Evolutionary conservation across 75 land plant genomes (phyloP).

Genomic region (Picea glauca): DNA sequence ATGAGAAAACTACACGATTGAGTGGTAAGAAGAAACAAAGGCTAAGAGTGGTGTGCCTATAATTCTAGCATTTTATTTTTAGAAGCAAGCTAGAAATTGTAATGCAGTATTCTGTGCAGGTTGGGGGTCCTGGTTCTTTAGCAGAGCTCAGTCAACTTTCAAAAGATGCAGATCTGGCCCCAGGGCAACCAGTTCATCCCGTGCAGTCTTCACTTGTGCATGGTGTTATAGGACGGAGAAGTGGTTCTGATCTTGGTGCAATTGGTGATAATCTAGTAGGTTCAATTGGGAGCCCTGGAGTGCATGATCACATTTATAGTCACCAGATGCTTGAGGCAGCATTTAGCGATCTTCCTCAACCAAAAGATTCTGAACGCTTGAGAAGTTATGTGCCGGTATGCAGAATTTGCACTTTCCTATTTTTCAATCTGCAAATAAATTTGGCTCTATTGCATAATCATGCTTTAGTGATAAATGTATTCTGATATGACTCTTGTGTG

Average conservation of each 20-base stretch:
- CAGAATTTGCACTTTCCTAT: not conserved
- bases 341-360: slow-evolving; percentile 70
- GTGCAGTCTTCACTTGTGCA: slow-evolving; percentile 44
- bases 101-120: slow-evolving; percentile 32
- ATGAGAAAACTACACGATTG: not conserved
- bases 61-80: not conserved
- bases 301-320: slow-evolving; percentile 73
- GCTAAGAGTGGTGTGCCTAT: not conserved
- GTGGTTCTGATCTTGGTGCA: slow-evolving; percentile 74
- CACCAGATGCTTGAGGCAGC: slow-evolving; percentile 88
- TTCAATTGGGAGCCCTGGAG: slow-evolving; percentile 37
- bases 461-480: not conserved
- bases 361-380: slow-evolving; percentile 88
- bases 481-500: not conserved
- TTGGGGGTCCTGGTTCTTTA: slow-evolving; percentile 56
- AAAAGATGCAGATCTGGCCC: slow-evolving; percentile 75
- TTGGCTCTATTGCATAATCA: too few relatives aligned
- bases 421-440: not conserved
- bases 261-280: slow-evolving; percentile 80
- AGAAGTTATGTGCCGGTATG: slow-evolving; percentile 83
- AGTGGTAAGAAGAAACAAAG: not conserved
- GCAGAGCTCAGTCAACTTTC: slow-evolving; percentile 55
- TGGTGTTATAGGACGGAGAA: slow-evolving; percentile 97
- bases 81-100: not conserved
- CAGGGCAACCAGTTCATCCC: slow-evolving; percentile 66